A percentile compares a stretch with the other conserved stretches of the same genome.
These are phyloP conservation scores for Sporothrix brunneoviolacea DNA, from an alignment of 2,329 filamentous ascomycete species.

Conservation along the genomic window DNA sequence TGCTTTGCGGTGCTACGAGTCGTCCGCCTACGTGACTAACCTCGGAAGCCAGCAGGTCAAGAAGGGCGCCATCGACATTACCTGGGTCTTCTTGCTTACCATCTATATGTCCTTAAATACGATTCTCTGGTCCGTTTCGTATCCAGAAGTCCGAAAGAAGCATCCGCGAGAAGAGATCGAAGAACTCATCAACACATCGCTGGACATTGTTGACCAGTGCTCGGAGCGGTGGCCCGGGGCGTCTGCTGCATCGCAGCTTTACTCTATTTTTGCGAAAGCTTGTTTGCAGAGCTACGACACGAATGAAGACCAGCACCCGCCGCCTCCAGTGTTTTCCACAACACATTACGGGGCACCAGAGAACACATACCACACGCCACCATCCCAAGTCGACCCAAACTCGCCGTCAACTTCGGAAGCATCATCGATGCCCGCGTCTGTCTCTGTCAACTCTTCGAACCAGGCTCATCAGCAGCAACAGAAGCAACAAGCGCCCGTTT, in stretches of 20 bases:
- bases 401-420: slow-evolving; percentile 39
- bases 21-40: slow-evolving; percentile 72
- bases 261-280: slow-evolving; percentile 75
- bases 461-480: slow-evolving; percentile 20
- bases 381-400: slow-evolving; percentile 42
- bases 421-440: slow-evolving; percentile 23
- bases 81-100: slow-evolving; percentile 86
- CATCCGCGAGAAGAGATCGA: slow-evolving; percentile 72
- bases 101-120: slow-evolving; percentile 91
- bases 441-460: slow-evolving; percentile 20
- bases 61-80: slow-evolving; percentile 70
- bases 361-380: slow-evolving; percentile 36
- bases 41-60: slow-evolving; percentile 76
- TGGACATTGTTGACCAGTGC: slow-evolving; percentile 73
- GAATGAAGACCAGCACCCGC: slow-evolving; percentile 35
- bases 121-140: slow-evolving; percentile 85
- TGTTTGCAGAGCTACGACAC: slow-evolving; percentile 83
- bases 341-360: slow-evolving; percentile 18
- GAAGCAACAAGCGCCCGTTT: slow-evolving; percentile 31
- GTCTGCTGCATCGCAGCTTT: slow-evolving; percentile 74
- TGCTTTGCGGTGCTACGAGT: slow-evolving; percentile 75
- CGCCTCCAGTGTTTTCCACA: slow-evolving; percentile 18
- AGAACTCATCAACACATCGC: slow-evolving; percentile 62
- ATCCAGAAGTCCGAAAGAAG: slow-evolving; percentile 68
- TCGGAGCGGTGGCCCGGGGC: slow-evolving; percentile 90